Percentiles rank a stretch among this genome's conserved stretches.
Evolutionary conservation across 192 early-diverging fungal genomes (phyloP).

Genomic region (Rhizoclosmatium sp.): DNA sequence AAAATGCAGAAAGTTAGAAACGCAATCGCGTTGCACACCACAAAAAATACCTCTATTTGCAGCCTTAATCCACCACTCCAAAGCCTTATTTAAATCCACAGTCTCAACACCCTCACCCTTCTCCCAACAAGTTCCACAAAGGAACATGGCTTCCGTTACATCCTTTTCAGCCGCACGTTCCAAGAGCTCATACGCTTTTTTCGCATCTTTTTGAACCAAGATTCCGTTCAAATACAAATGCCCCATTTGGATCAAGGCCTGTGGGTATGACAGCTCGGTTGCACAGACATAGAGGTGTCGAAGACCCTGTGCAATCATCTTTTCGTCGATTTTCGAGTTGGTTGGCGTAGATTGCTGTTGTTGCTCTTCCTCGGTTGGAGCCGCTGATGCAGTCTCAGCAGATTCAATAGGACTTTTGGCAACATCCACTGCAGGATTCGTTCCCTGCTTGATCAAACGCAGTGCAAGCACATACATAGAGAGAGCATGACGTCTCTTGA

Average conservation of each 20-base stretch:
- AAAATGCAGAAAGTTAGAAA: not conserved
- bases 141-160: constrained; percentile 45
- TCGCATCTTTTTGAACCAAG: constrained; percentile 33
- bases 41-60: constrained; percentile 43
- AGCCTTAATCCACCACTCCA: constrained; percentile 38
- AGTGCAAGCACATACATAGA: constrained; percentile 41
- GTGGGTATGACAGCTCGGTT: constrained; percentile 21
- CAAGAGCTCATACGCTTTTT: constrained; percentile 38
- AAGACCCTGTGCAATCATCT: constrained; percentile 28
- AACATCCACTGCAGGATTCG: not conserved
- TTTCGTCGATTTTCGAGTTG: not conserved
- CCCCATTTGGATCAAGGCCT: constrained; percentile 46
- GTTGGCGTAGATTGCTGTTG: not conserved
- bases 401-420: not conserved
- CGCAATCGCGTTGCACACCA: not conserved
- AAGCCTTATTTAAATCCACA: constrained; percentile 33
- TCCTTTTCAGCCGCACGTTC: constrained; percentile 40
- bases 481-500: constrained; percentile 17
- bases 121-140: constrained; percentile 42
- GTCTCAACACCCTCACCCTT: constrained; percentile 31
- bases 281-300: constrained; percentile 32
- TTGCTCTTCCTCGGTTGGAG: not conserved
- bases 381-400: not conserved
- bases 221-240: constrained; percentile 39
- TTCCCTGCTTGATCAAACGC: constrained; percentile 8